A percentile compares a stretch with the other conserved stretches of the same genome.
phyloP scores from a whole-genome alignment of 169 alveolate species.

The Eimeria maxima region DNA sequence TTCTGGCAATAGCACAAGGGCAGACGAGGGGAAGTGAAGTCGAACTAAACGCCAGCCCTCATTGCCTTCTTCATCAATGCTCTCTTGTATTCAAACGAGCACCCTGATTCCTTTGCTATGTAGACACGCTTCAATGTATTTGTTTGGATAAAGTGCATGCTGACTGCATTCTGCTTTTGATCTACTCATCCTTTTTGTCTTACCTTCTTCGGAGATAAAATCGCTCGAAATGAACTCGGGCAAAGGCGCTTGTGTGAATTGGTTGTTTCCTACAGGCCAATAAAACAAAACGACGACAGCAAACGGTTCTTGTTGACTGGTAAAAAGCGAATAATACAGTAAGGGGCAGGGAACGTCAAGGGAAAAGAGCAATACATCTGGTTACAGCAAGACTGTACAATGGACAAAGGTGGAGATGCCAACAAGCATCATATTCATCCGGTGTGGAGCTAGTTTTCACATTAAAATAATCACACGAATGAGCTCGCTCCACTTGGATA shows the following conservation, averaged over 20 bases:
- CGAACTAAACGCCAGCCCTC: neutral
- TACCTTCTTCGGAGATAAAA: neutral
- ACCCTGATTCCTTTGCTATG: too few species aligned
- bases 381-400: neutral
- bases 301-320: neutral
- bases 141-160: neutral
- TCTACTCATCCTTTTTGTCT: neutral
- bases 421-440: too few species aligned
- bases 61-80: neutral
- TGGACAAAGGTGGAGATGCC: too few species aligned
- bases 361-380: neutral
- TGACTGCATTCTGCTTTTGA: neutral
- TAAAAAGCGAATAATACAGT: neutral
- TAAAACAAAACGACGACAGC: neutral
- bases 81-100: neutral
- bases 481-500: too few species aligned
- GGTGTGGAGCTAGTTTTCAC: too few species aligned
- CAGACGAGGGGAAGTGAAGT: neutral
- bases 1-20: neutral
- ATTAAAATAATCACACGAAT: too few species aligned
- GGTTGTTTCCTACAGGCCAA: neutral
- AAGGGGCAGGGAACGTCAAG: neutral
- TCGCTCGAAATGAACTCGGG: neutral
- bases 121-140: neutral
- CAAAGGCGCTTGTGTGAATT: conserved; percentile 7